Evolutionary conservation across 495 filamentous ascomycete species (phyloP).

Genomic region (Penicillium lividum): DNA sequence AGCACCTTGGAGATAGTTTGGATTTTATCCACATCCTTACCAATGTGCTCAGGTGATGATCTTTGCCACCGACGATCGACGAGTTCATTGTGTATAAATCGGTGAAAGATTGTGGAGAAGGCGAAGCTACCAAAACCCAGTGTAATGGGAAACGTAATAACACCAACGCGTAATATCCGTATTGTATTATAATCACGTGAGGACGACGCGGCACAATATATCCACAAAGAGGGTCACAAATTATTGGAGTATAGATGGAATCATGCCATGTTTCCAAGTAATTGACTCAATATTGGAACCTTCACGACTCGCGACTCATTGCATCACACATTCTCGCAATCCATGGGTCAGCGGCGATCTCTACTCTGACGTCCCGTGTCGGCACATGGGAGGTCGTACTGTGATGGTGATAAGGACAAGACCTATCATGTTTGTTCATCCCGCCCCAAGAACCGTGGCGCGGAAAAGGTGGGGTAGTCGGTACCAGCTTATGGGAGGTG

Average conservation of each 20-base stretch:
- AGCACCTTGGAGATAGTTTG: background rate
- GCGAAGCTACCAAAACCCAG: background rate
- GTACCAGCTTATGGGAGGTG: background rate
- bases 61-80: constrained; percentile 8
- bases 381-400: background rate
- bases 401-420: constrained; percentile 5
- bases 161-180: background rate
- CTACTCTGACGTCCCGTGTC: background rate
- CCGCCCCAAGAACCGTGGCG: constrained; percentile 2
- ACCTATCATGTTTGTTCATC: constrained; percentile 4
- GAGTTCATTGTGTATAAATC: background rate
- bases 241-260: background rate
- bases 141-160: background rate
- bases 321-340: background rate
- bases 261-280: constrained; percentile 1
- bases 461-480: constrained; percentile 5
- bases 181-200: constrained; percentile 2
- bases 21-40: background rate
- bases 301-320: background rate
- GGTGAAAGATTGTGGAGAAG: background rate
- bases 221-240: constrained; percentile 4
- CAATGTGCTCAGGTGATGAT: background rate
- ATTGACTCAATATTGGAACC: background rate
- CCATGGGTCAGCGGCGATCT: constrained; percentile 1
- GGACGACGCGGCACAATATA: background rate